These are phyloP conservation scores for Protomyces pachydermus DNA, from an alignment of 1,139 yeast species.

Conservation along the genomic window DNA sequence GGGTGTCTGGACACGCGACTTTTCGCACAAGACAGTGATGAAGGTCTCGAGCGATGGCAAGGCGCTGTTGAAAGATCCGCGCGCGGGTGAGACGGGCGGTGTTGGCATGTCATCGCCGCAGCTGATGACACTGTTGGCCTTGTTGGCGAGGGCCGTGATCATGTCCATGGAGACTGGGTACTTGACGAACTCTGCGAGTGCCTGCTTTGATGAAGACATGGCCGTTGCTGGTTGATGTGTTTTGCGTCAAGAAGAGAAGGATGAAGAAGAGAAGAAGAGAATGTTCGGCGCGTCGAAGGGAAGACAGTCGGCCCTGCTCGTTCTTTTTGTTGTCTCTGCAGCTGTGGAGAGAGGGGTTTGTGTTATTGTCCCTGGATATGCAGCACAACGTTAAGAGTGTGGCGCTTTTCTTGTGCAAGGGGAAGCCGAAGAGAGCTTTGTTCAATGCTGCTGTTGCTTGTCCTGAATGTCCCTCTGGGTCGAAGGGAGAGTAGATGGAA, in stretches of 20 bases:
- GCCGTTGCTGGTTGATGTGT: neutral
- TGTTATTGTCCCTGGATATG: too few species aligned
- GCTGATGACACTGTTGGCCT: constrained; percentile 73
- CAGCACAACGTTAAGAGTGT: too few species aligned
- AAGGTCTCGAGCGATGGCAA: constrained; percentile 53
- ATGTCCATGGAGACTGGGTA: constrained; percentile 72
- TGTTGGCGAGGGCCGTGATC: constrained; percentile 73
- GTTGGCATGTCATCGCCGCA: constrained; percentile 39
- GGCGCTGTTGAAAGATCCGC: constrained; percentile 27
- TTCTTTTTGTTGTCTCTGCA: too few species aligned
- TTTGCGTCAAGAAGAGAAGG: neutral
- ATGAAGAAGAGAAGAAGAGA: neutral
- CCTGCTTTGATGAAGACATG: constrained; percentile 38
- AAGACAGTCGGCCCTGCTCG: too few species aligned
- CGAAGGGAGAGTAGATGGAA: too few species aligned
- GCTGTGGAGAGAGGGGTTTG: too few species aligned
- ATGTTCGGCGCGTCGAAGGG: neutral
- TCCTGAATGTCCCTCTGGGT: too few species aligned
- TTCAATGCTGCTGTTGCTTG: too few species aligned
- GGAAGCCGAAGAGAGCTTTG: too few species aligned
- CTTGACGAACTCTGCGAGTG: constrained; percentile 67
- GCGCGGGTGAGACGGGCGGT: constrained; percentile 39
- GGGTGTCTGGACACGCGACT: constrained; percentile 90
- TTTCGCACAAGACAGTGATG: constrained; percentile 63
- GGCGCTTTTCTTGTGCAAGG: too few species aligned